These are phyloP conservation scores for Leishmania mexicana DNA, from an alignment of 208 protist genomes.

Conservation along the genomic window DNA sequence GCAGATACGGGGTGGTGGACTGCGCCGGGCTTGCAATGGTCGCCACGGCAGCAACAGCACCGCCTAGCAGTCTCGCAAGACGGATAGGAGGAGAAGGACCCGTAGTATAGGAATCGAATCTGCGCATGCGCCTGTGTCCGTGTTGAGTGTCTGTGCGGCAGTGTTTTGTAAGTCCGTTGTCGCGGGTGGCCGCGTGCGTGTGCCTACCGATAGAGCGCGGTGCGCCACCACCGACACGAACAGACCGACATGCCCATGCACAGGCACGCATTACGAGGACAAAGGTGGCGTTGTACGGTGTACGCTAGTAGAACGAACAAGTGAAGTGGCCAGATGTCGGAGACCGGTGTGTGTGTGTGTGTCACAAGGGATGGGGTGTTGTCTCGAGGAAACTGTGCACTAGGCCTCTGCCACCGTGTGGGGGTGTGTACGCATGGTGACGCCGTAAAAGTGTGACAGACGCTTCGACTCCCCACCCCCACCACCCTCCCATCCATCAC, in stretches of 20 bases:
- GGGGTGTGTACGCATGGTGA: background rate
- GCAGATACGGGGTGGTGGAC: background rate
- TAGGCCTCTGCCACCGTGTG: background rate
- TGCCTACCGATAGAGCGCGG: background rate
- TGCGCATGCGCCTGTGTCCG: background rate
- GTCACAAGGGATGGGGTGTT: background rate
- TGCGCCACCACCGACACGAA: background rate
- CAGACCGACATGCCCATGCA: background rate
- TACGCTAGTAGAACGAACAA: background rate
- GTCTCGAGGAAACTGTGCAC: background rate
- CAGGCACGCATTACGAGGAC: background rate
- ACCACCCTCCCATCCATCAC: background rate
- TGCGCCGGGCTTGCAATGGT: background rate
- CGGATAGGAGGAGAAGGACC: background rate
- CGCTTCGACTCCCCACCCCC: background rate
- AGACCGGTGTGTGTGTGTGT: background rate
- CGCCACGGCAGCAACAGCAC: background rate
- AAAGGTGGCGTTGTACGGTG: background rate
- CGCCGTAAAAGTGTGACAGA: background rate
- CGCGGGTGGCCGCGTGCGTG: background rate
- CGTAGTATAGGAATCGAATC: slow-evolving; percentile 12
- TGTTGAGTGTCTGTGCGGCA: background rate
- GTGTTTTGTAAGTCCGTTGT: background rate
- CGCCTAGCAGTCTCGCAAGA: background rate
- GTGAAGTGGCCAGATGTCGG: background rate